Evolutionary conservation across 805 yeast genomes (phyloP), one percentile per base, ranked within the genome.

Genomic region (Blastobotrys muscicola): DNA sequence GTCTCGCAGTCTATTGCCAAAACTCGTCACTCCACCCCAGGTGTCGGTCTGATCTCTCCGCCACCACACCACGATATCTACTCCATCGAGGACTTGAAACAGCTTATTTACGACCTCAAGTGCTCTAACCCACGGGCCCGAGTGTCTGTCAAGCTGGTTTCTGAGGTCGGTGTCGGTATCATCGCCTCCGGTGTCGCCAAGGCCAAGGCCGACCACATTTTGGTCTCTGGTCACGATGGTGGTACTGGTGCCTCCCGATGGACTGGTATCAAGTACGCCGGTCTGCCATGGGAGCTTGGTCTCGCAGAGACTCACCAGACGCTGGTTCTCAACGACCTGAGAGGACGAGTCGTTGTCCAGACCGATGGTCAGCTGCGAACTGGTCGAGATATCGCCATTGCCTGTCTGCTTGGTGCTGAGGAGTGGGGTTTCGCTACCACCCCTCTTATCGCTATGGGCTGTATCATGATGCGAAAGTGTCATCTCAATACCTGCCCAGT

Each of bases 231-330:
- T 58, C 97, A 94, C 60, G 97, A 90, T 66, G 98, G 98, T 76
- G 98, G 98, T 71, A 90, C 98, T 46, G 98, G 98, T 80, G 98
- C 98, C 47, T 90, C 96, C 47, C 78, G 94, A 65, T 85, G 94
- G 86, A 89, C 97, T 14, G 92, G 95, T 62, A 87, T 90, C 62
- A 89, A 89, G 64, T 81, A 89, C 62, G 96, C 98, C 46, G 97
- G 98, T 67, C 74, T 90, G 53, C 97, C 98, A 39, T 90, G 98
- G 98, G 98, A 90, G 67, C 75, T 90, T 56, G 98, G 98, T 61
- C 75, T 90, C 50, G 97, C 97, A 46, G 98, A 90, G 70, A 83
- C 97, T 14, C 98, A 90, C 62, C 98, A 90, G 71, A 92, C 98
- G 23, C 72, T 90, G 58, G 98, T 90, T 3, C 73, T 90, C 64